Evolutionary conservation across 805 yeast species (phyloP).

Genomic region (Ogataea neopini): DNA sequence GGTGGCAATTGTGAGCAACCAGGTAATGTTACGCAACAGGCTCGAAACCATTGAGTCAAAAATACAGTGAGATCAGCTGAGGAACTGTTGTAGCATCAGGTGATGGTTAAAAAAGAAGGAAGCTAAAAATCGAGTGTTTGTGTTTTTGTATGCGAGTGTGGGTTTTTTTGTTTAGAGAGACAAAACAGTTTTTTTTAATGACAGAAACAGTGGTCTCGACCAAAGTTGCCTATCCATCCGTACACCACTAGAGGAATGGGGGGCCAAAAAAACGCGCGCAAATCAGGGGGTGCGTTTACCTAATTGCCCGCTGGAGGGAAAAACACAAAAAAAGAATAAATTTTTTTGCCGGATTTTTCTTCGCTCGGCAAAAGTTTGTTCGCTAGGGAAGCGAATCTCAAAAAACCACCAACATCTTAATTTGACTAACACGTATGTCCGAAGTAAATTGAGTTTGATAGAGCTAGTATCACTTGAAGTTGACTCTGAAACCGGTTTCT

Average conservation of each 20-base stretch:
- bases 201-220: too few relatives aligned
- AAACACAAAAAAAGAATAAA: not conserved
- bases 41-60: constrained; percentile 8
- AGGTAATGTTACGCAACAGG: constrained; percentile 16
- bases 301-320: not conserved
- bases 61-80: too few relatives aligned
- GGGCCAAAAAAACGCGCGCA: not conserved
- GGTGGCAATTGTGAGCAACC: constrained; percentile 41
- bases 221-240: not conserved
- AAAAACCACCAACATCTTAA: too few relatives aligned
- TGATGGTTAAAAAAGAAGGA: not conserved
- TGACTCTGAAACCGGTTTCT: too few relatives aligned
- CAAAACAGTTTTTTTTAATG: not conserved
- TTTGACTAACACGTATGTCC: too few relatives aligned
- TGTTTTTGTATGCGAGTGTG: not conserved
- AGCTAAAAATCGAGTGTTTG: not conserved
- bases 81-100: not conserved
- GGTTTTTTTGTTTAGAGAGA: not conserved
- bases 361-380: not conserved
- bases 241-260: not conserved
- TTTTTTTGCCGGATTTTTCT: too few relatives aligned
- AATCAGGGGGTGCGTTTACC: not conserved
- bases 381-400: not conserved
- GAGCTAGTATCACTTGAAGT: too few relatives aligned
- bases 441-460: too few relatives aligned